Percentiles rank a stretch among this genome's conserved stretches.
Evolutionary conservation across 2,329 filamentous ascomycete genomes (phyloP).

Genomic region (Curvularia sp.): DNA sequence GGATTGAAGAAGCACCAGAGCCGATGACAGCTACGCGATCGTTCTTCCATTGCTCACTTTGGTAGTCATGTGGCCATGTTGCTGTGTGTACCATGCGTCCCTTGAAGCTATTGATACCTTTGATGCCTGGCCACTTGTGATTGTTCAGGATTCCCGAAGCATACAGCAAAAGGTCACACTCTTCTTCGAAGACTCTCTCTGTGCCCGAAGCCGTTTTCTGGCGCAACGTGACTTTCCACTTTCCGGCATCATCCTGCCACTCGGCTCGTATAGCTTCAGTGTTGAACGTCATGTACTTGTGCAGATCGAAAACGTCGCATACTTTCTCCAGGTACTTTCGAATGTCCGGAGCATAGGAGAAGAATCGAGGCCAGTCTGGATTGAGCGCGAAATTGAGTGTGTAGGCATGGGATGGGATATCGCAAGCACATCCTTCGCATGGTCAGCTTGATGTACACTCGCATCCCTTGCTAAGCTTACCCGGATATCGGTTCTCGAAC

Average conservation of each 20-base stretch:
- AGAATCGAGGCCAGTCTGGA: constrained; percentile 59
- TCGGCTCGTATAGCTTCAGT: constrained; percentile 57
- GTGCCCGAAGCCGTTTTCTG: constrained; percentile 49
- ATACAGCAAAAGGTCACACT: constrained; percentile 55
- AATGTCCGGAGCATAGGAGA: constrained; percentile 57
- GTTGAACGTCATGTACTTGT: constrained; percentile 62
- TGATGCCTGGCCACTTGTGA: constrained; percentile 50
- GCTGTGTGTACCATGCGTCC: constrained; percentile 56
- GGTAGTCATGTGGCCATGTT: constrained; percentile 56
- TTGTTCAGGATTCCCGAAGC: constrained; percentile 55
- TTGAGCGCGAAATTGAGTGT: constrained; percentile 56
- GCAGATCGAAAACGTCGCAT: constrained; percentile 57
- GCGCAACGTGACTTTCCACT: constrained; percentile 60
- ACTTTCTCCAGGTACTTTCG: constrained; percentile 59
- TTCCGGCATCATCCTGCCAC: constrained; percentile 59
- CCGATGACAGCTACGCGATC: constrained; percentile 56
- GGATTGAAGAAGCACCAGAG: constrained; percentile 55
- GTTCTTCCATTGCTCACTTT: constrained; percentile 53
- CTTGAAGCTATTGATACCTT: constrained; percentile 56
- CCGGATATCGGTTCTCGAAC: constrained; percentile 55
- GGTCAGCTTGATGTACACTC: neutral
- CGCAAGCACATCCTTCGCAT: constrained; percentile 51
- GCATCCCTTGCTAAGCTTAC: constrained; percentile 3
- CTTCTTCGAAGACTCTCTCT: constrained; percentile 52
- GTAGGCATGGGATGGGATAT: constrained; percentile 57